These are phyloP conservation scores for Ascoidea asiatica DNA, from an alignment of 805 yeast species.

Conservation along the genomic window DNA sequence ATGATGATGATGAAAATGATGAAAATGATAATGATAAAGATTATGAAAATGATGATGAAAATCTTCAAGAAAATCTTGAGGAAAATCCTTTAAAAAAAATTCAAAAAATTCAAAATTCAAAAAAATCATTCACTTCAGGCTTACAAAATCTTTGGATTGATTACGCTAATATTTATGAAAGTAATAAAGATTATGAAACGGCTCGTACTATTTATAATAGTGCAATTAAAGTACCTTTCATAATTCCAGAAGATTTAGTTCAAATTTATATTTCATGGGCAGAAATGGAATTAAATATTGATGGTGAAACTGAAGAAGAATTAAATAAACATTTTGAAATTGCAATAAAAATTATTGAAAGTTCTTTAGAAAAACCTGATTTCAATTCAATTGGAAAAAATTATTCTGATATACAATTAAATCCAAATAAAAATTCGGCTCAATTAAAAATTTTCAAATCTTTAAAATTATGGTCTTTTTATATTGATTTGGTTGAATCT, in stretches of 20 bases:
- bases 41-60: background rate
- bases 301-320: slow-evolving; percentile 11
- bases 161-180: slow-evolving; percentile 54
- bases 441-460: slow-evolving; percentile 51
- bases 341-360: slow-evolving; percentile 27
- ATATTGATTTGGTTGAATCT: slow-evolving; percentile 57
- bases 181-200: slow-evolving; percentile 36
- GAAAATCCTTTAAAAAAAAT: background rate
- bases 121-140: slow-evolving; percentile 19
- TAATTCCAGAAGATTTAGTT: slow-evolving; percentile 47
- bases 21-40: background rate
- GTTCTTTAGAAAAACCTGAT: slow-evolving; percentile 15
- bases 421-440: slow-evolving; percentile 32
- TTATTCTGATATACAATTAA: slow-evolving; percentile 16
- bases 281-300: slow-evolving; percentile 42
- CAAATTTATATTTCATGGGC: slow-evolving; percentile 68
- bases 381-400: slow-evolving; percentile 8
- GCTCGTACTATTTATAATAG: slow-evolving; percentile 52
- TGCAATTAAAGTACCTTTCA: slow-evolving; percentile 60
- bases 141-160: slow-evolving; percentile 55
- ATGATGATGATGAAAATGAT: background rate
- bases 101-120: slow-evolving; percentile 3
- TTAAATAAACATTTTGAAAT: slow-evolving; percentile 26
- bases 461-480: slow-evolving; percentile 56
- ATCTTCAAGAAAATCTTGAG: background rate